Percentiles rank a stretch among this genome's conserved stretches.
These are phyloP conservation scores for Scheffersomyces stipitis DNA, from an alignment of 805 yeast species.

Conservation along the genomic window DNA sequence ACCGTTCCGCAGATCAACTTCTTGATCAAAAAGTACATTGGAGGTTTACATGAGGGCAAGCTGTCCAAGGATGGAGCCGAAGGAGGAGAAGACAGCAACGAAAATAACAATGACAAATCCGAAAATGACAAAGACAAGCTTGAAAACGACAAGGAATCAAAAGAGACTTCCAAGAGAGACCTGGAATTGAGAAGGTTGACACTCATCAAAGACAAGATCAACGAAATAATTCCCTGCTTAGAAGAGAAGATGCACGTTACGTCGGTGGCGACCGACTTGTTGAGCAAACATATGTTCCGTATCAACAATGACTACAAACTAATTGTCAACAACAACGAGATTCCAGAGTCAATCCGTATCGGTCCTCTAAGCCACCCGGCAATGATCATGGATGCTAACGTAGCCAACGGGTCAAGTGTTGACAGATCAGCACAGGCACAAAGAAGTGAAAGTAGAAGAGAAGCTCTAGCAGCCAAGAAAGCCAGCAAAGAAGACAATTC, in stretches of 20 bases:
- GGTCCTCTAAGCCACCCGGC: constrained; percentile 92
- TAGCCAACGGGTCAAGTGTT: constrained; percentile 28
- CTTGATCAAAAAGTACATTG: constrained; percentile 50
- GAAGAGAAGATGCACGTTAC: constrained; percentile 99
- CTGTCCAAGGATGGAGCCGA: not conserved
- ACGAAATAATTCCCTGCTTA: constrained; percentile 82
- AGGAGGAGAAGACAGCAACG: not conserved
- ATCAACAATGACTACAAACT: constrained; percentile 79
- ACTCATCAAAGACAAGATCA: constrained; percentile 45
- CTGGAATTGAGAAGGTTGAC: constrained; percentile 32
- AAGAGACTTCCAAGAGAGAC: constrained; percentile 9
- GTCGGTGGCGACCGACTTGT: constrained; percentile 79
- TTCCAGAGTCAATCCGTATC: constrained; percentile 73
- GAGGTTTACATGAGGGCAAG: constrained; percentile 18
- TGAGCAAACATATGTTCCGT: constrained; percentile 65
- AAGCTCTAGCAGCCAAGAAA: constrained; percentile 87
- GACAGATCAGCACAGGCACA: constrained; percentile 67
- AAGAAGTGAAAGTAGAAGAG: constrained; percentile 83
- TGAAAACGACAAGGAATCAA: not conserved
- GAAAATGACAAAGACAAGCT: not conserved
- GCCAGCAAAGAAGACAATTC: constrained; percentile 48
- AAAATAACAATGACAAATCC: not conserved
- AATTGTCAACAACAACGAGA: constrained; percentile 69
- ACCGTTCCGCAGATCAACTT: constrained; percentile 66
- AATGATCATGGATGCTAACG: constrained; percentile 59